Evolutionary conservation across 2,329 filamentous ascomycete species (phyloP).

Genomic region (Diaporthe longicolla): DNA sequence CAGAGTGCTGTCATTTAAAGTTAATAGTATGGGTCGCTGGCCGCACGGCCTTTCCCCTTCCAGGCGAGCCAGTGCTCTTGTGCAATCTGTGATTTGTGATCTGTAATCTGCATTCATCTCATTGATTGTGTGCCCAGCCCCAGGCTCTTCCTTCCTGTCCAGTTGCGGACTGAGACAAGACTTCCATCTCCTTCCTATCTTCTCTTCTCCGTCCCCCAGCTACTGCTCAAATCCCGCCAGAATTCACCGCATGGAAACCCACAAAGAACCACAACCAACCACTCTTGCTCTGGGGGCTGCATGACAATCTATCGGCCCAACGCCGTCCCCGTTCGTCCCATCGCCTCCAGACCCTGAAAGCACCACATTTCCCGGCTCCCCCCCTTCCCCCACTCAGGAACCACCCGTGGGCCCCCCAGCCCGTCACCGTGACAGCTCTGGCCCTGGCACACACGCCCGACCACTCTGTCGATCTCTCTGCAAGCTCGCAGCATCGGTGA

Average conservation of each 20-base stretch:
- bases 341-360: constrained; percentile 18
- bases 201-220: background rate
- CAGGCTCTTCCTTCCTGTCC: constrained; percentile 14
- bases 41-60: constrained; percentile 30
- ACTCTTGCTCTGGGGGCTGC: background rate
- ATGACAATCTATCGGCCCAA: constrained; percentile 9
- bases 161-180: background rate
- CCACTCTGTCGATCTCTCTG: constrained; percentile 27
- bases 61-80: constrained; percentile 28
- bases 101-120: constrained; percentile 26
- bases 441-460: constrained; percentile 11
- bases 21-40: constrained; percentile 32
- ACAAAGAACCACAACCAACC: background rate
- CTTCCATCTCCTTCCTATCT: background rate
- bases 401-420: constrained; percentile 26
- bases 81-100: constrained; percentile 31
- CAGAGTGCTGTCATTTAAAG: constrained; percentile 36
- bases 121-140: constrained; percentile 8
- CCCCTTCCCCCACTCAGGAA: constrained; percentile 27
- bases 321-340: constrained; percentile 1
- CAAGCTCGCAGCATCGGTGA: background rate
- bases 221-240: background rate
- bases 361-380: constrained; percentile 29
- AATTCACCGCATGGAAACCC: background rate
- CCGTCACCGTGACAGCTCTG: constrained; percentile 29